These are phyloP conservation scores for Massariosphaeria phaeospora DNA, from an alignment of 495 filamentous ascomycete genomes.

Conservation along the genomic window DNA sequence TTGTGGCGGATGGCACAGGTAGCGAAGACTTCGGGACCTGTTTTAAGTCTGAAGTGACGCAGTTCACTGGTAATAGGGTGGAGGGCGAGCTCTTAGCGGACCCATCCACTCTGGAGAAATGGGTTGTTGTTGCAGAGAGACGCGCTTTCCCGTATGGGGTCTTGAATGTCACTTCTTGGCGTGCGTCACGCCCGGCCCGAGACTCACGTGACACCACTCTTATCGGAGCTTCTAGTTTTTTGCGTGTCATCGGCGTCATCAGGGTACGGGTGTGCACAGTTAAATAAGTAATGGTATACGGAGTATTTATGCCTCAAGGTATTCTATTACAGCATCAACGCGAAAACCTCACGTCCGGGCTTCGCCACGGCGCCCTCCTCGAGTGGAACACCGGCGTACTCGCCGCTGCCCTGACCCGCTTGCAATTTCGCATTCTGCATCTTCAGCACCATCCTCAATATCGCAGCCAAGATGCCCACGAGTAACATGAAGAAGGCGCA, in stretches of 20 bases:
- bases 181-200: no score
- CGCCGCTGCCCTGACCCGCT: neutral
- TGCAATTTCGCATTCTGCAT: constrained; percentile 38
- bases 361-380: constrained; percentile 5
- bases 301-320: neutral
- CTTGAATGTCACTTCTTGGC: no score
- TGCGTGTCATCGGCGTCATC: neutral
- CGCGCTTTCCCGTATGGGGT: no score
- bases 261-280: neutral
- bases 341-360: constrained; percentile 5
- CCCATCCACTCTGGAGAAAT: no score
- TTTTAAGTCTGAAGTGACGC: no score
- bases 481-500: constrained; percentile 56
- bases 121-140: no score
- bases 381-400: constrained; percentile 18
- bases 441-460: constrained; percentile 46
- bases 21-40: neutral
- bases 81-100: no score
- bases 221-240: no score
- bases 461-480: constrained; percentile 49
- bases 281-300: neutral
- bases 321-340: constrained; percentile 16
- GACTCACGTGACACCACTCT: no score
- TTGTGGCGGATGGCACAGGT: neutral
- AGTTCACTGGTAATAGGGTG: no score